phyloP scores from a whole-genome alignment of 192 early-diverging fungal genomes.

The Spizellomyces sp. region DNA sequence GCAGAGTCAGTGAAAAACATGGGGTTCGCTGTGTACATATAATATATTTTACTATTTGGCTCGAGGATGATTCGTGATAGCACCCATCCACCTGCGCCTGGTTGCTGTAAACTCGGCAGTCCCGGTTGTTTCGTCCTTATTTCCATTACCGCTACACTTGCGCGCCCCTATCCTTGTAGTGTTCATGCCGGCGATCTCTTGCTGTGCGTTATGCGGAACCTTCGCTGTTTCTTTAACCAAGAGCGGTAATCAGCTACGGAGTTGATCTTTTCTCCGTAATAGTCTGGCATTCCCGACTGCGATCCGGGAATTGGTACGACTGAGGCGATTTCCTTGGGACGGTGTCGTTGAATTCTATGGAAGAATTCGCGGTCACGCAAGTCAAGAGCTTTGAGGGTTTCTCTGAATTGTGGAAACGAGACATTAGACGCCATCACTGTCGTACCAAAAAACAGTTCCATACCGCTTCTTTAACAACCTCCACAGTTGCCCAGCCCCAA shows the following conservation, averaged over 20 bases:
- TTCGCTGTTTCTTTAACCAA: constrained; percentile 84
- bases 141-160: too few species aligned
- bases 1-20: too few species aligned
- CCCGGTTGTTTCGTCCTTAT: too few species aligned
- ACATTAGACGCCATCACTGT: neutral
- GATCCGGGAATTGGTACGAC: constrained; percentile 12
- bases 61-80: too few species aligned
- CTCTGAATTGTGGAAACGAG: neutral
- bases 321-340: constrained; percentile 48
- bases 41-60: too few species aligned
- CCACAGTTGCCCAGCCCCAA: constrained; percentile 36
- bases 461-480: constrained; percentile 37
- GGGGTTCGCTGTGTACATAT: too few species aligned
- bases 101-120: too few species aligned
- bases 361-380: constrained; percentile 46
- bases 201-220: constrained; percentile 10
- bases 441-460: neutral
- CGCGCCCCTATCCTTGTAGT: too few species aligned
- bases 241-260: constrained; percentile 77
- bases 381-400: constrained; percentile 11
- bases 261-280: constrained; percentile 90
- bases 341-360: constrained; percentile 38
- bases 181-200: neutral
- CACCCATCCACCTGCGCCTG: too few species aligned
- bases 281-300: constrained; percentile 71